Percentiles rank a stretch among this genome's conserved stretches.
These are phyloP conservation scores for Ochromonas danica DNA, from an alignment of 108 stramenopile species.

Conservation along the genomic window DNA sequence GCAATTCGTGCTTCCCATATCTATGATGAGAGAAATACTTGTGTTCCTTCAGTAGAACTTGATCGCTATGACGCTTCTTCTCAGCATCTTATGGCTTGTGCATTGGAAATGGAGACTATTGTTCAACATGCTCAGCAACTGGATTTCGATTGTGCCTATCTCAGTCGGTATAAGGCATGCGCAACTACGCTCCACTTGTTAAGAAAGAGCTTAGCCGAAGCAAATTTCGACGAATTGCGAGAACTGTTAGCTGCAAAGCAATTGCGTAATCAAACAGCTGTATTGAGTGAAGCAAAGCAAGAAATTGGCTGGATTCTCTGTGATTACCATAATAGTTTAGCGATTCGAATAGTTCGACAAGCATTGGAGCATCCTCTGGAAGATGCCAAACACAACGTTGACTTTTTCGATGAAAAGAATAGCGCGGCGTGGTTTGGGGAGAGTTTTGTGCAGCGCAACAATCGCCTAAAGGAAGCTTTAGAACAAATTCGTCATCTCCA, in stretches of 20 bases:
- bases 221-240: neutral
- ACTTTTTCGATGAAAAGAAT: neutral
- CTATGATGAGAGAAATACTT: neutral
- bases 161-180: neutral
- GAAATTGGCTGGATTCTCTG: neutral
- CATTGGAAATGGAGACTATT: neutral
- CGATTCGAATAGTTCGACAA: neutral
- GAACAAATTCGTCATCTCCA: neutral
- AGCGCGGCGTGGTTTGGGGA: neutral
- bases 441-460: neutral
- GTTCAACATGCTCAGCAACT: neutral
- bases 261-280: neutral
- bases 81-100: neutral
- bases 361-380: neutral
- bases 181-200: neutral
- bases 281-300: neutral
- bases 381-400: neutral
- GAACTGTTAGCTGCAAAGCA: neutral
- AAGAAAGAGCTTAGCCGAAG: neutral
- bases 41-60: neutral
- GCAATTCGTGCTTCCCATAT: neutral
- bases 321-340: neutral
- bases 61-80: neutral
- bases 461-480: neutral
- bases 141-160: neutral